Evolutionary conservation across 495 filamentous ascomycete genomes (phyloP), one percentile per base, ranked within the genome.

Genomic region (Aspergillus saccharolyticus): DNA sequence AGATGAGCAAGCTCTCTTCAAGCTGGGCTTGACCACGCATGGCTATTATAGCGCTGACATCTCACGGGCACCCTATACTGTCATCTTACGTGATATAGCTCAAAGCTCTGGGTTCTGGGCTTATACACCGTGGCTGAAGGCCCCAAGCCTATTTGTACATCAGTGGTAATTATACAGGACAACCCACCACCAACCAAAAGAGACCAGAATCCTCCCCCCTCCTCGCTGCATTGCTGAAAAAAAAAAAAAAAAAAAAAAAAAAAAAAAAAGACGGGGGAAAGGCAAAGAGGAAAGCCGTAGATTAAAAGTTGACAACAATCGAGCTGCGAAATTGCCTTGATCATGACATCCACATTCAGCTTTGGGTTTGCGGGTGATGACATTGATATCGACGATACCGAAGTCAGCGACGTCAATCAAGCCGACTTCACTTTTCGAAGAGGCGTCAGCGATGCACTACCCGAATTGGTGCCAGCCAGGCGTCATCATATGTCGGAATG

Each of bases 291-390:
- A n/a, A n/a, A n/a, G n/a, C n/a, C n/a, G n/a, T n/a, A n/a, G n/a
- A n/a, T n/a, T n/a, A n/a, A n/a, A n/a, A n/a, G n/a, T n/a, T n/a
- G 24, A 4, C 12, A 8, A 43, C n/a, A 10, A 15, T 4, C 16
- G 10, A 9, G 7, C 14, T 44, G 20, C 47, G 48, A 17, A 25
- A 25, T 21, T 14, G 22, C 15, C 46, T 51, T 16, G 28, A 58
- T 7, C 46, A 78, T 66, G 69, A 48, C 61, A 16, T 60, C 60
- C 20, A 57, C 76, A 4, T 94, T 96, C 71, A 88, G 81, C 58
- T 96, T 96, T 63, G 85, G 85, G 30, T 95, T 96, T 68, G 81
- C 81, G 1, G 89, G 87, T 9, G 90, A 95, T 61, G 91, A 95
- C 64, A 92, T 91, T 75, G 89, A 91, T 57, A 77, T 83, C 17